phyloP scores from a whole-genome alignment of 1,139 yeast species.

The Candida sojae region DNA sequence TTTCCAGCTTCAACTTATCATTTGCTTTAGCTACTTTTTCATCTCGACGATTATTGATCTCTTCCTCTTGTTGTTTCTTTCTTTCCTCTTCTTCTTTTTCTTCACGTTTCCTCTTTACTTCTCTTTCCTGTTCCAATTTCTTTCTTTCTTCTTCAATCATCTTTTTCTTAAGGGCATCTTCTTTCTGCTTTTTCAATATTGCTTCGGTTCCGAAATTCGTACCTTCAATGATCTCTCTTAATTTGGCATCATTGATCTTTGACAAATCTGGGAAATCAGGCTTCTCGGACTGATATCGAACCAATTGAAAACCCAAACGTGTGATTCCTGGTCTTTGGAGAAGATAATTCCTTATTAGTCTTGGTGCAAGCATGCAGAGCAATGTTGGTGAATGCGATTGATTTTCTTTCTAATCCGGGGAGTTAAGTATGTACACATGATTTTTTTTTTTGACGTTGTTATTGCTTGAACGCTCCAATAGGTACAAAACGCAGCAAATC shows the following conservation, averaged over 20 bases:
- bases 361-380: neutral
- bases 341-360: constrained; percentile 1
- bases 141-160: constrained; percentile 11
- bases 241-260: constrained; percentile 13
- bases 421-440: neutral
- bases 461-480: no score
- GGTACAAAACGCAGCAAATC: no score
- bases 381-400: neutral
- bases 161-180: constrained; percentile 8
- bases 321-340: neutral
- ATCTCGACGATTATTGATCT: neutral
- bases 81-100: constrained; percentile 7
- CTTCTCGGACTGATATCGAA: constrained; percentile 13
- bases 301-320: neutral
- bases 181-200: constrained; percentile 10
- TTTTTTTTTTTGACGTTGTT: neutral
- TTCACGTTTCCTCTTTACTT: constrained; percentile 6
- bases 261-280: constrained; percentile 9
- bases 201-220: constrained; percentile 23
- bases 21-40: constrained; percentile 6
- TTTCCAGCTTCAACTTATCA: constrained; percentile 4
- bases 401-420: neutral
- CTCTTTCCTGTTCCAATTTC: constrained; percentile 12
- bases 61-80: neutral
- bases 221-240: constrained; percentile 21